Percentiles rank a stretch among this genome's conserved stretches.
phyloP scores from a whole-genome alignment of 371 early-diverging fungal genomes.

The Actinomortierella ambigua region DNA sequence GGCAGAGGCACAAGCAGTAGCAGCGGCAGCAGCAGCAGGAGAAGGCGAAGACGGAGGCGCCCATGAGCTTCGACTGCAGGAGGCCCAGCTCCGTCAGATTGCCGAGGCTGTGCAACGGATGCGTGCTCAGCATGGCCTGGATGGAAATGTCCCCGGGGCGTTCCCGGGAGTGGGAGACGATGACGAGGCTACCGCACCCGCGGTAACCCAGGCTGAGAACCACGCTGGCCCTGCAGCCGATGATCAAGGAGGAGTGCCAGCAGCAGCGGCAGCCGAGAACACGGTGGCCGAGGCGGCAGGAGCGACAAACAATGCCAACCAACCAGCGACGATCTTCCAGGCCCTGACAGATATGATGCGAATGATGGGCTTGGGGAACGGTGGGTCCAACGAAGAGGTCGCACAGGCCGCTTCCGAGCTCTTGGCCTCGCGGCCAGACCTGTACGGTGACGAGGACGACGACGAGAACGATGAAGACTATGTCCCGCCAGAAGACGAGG shows the following conservation, averaged over 20 bases:
- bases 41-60: constrained; percentile 22
- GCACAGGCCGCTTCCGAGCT: constrained; percentile 15
- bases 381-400: background rate
- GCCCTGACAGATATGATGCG: constrained; percentile 28
- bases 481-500: constrained; percentile 20
- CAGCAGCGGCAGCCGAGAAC: background rate
- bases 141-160: constrained; percentile 48
- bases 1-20: constrained; percentile 11
- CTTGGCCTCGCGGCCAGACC: constrained; percentile 11
- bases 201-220: too few species aligned
- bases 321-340: constrained; percentile 12
- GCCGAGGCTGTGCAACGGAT: constrained; percentile 40
- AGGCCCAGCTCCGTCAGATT: constrained; percentile 36
- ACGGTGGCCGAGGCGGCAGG: background rate
- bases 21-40: constrained; percentile 5
- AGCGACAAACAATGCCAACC: background rate
- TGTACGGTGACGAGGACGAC: constrained; percentile 10
- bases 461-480: constrained; percentile 10
- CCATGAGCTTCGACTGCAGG: constrained; percentile 28
- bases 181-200: constrained; percentile 10
- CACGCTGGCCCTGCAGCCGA: constrained; percentile 16
- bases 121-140: constrained; percentile 22
- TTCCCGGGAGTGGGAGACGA: constrained; percentile 36
- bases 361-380: constrained; percentile 17
- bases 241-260: constrained; percentile 11